phyloP scores from a whole-genome alignment of 1,284 basidiomycete species.

The Ganoderma sinense region DNA sequence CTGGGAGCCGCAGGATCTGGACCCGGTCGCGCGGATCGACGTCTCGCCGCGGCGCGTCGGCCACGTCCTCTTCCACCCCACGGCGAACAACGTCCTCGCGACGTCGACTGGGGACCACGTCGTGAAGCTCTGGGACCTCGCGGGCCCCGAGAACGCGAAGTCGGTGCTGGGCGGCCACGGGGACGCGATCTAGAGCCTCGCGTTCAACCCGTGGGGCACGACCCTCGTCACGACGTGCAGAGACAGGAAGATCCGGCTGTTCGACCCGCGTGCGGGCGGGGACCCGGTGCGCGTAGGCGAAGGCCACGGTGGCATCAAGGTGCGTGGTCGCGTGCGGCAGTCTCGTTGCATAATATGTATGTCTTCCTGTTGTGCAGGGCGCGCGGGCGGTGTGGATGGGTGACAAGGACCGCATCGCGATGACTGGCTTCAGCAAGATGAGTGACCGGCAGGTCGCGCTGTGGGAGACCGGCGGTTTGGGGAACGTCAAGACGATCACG shows the following conservation, averaged over 20 bases:
- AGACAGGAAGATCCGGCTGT: constrained; percentile 92
- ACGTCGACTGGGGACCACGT: constrained; percentile 90
- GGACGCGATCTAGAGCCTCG: constrained; percentile 89
- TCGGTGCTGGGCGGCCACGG: constrained; percentile 78
- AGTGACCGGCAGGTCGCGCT: constrained; percentile 90
- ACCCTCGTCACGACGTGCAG: constrained; percentile 84
- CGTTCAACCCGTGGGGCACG: constrained; percentile 87
- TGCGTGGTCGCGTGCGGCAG: constrained; percentile 19
- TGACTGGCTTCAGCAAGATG: constrained; percentile 96
- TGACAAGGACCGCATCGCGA: constrained; percentile 86
- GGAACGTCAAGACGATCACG: constrained; percentile 77
- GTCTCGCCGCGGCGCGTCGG: constrained; percentile 89
- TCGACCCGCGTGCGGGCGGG: constrained; percentile 85
- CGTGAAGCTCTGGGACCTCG: constrained; percentile 93
- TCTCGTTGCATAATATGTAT: background rate
- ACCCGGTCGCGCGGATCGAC: constrained; percentile 80
- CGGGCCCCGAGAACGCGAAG: constrained; percentile 68
- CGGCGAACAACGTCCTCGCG: constrained; percentile 87
- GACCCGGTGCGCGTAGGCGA: constrained; percentile 86
- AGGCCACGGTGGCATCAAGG: constrained; percentile 93
- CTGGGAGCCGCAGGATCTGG: constrained; percentile 86
- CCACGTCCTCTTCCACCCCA: constrained; percentile 95
- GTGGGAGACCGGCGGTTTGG: constrained; percentile 84
- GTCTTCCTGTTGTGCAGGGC: constrained; percentile 47
- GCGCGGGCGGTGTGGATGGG: constrained; percentile 94